Evolutionary conservation across 345 rosid species (phyloP).

Genomic region (Aethionema arabicum): DNA sequence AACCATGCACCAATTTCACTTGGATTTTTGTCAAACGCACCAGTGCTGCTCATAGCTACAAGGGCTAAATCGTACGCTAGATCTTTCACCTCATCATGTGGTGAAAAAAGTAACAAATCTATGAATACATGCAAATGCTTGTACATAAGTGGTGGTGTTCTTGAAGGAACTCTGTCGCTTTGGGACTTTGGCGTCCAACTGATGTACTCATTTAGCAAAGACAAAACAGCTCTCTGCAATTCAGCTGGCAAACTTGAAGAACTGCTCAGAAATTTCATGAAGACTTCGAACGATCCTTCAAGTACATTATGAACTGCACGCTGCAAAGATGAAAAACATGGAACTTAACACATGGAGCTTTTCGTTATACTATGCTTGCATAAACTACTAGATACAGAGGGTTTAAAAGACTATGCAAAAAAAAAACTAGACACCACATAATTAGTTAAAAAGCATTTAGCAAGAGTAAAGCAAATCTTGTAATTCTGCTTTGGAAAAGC

Average conservation of each 20-base stretch:
- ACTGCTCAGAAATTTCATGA: constrained; percentile 55
- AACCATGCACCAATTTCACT: constrained; percentile 76
- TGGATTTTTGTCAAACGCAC: constrained; percentile 77
- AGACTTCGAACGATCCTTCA: constrained; percentile 87
- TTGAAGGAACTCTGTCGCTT: constrained; percentile 42
- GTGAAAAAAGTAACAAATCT: constrained; percentile 59
- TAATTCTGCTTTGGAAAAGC: constrained; percentile 7
- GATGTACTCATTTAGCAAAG: constrained; percentile 63
- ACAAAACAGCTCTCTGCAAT: constrained; percentile 60
- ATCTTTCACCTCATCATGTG: constrained; percentile 50
- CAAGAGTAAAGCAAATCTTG: constrained; percentile 1
- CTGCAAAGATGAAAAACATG: constrained; percentile 51
- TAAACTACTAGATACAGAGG: constrained; percentile 14
- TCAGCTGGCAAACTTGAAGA: constrained; percentile 53
- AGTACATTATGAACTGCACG: constrained; percentile 52
- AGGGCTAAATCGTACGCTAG: constrained; percentile 62
- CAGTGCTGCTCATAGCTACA: constrained; percentile 81
- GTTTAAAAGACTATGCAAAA: background rate
- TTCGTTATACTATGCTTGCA: constrained; percentile 11
- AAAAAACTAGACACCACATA: constrained; percentile 12
- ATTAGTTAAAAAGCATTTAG: constrained; percentile 1
- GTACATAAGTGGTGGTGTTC: constrained; percentile 68
- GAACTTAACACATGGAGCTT: constrained; percentile 26
- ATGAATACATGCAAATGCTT: constrained; percentile 66
- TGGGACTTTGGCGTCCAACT: constrained; percentile 43